These are phyloP conservation scores for Nicotiana otophora DNA, from an alignment of 257 asterid species.

Conservation along the genomic window DNA sequence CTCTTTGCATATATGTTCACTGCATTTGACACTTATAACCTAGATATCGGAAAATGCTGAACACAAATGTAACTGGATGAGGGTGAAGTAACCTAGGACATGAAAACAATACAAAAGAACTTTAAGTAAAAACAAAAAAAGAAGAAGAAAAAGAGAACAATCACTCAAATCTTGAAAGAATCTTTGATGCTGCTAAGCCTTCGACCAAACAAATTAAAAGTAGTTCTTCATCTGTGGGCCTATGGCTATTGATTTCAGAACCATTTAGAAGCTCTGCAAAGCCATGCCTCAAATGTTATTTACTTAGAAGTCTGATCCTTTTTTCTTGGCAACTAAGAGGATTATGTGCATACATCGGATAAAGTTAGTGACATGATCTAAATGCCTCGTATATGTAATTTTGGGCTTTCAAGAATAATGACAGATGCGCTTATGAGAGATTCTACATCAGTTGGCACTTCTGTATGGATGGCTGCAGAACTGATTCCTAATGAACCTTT, in stretches of 20 bases:
- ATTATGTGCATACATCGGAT: slow-evolving; percentile 84
- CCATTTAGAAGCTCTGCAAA: background rate
- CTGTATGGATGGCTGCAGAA: slow-evolving; percentile 94
- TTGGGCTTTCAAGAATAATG: slow-evolving; percentile 79
- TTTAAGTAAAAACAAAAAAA: background rate
- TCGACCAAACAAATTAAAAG: background rate
- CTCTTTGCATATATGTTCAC: too few species aligned
- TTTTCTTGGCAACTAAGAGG: slow-evolving; percentile 44
- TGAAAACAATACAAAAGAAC: background rate
- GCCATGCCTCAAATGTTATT: background rate
- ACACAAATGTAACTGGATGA: background rate
- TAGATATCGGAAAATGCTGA: background rate
- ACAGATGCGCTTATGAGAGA: slow-evolving; percentile 44
- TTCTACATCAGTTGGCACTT: slow-evolving; percentile 82
- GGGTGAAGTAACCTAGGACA: background rate
- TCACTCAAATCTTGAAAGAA: background rate
- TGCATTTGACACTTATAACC: background rate
- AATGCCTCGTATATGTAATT: slow-evolving; percentile 84
- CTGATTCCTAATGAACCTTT: slow-evolving; percentile 75
- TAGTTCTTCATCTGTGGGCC: background rate
- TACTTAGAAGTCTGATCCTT: background rate
- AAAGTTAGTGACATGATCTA: slow-evolving; percentile 75
- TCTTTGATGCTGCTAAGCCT: background rate
- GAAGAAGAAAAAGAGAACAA: background rate
- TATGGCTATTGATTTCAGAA: background rate